A percentile compares a stretch with the other conserved stretches of the same genome.
Evolutionary conservation across 805 yeast species (phyloP).

Genomic region (Yamadazyma ubonensis): DNA sequence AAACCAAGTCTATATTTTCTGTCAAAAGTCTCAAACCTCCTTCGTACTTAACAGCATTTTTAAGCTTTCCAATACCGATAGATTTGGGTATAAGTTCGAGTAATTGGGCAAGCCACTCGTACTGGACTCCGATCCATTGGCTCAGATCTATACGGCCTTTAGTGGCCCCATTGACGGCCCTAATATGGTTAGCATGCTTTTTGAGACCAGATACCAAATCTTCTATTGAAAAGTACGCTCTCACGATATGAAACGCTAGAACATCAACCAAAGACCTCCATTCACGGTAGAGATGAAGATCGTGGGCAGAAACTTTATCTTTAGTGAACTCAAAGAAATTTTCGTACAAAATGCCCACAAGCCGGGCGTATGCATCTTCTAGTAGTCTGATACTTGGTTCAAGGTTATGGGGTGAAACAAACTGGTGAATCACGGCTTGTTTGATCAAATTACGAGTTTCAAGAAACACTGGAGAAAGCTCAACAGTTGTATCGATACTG

Average conservation of each 20-base stretch:
- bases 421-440: slow-evolving; percentile 34
- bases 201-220: slow-evolving; percentile 58
- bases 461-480: slow-evolving; percentile 35
- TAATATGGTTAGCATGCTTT: slow-evolving; percentile 64
- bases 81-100: slow-evolving; percentile 49
- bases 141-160: slow-evolving; percentile 9
- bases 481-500: slow-evolving; percentile 27
- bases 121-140: slow-evolving; percentile 64
- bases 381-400: slow-evolving; percentile 28
- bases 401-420: slow-evolving; percentile 31
- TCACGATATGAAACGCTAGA: slow-evolving; percentile 59
- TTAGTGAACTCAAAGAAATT: slow-evolving; percentile 15
- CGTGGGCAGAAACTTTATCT: slow-evolving; percentile 26
- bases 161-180: slow-evolving; percentile 34
- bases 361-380: slow-evolving; percentile 34
- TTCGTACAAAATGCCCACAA: slow-evolving; percentile 22
- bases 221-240: slow-evolving; percentile 58
- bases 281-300: slow-evolving; percentile 26
- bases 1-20: slow-evolving; percentile 23
- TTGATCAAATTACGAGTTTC: slow-evolving; percentile 40
- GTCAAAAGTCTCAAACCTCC: slow-evolving; percentile 37
- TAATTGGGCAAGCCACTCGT: slow-evolving; percentile 63
- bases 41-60: too few species aligned
- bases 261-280: slow-evolving; percentile 56
- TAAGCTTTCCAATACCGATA: too few species aligned